A percentile compares a stretch with the other conserved stretches of the same genome.
phyloP scores from a whole-genome alignment of 2,329 filamentous ascomycete genomes.

The Penicillium sp. region DNA sequence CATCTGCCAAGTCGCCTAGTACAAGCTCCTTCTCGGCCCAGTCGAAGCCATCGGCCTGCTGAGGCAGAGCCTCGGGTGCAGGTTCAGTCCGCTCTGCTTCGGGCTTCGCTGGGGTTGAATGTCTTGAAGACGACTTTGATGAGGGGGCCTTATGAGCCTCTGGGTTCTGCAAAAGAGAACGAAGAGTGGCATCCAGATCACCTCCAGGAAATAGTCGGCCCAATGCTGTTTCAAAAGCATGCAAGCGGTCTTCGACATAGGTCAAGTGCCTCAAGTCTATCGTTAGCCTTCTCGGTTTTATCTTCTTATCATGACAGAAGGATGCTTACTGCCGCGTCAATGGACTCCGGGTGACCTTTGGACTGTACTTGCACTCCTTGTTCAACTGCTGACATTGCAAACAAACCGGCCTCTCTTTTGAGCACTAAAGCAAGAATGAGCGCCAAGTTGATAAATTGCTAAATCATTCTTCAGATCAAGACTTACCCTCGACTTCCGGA shows the following conservation, averaged over 20 bases:
- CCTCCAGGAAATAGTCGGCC: slow-evolving; percentile 48
- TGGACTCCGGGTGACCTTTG: slow-evolving; percentile 49
- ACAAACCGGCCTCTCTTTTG: slow-evolving; percentile 50
- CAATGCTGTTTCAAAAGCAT: slow-evolving; percentile 47
- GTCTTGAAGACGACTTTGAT: slow-evolving; percentile 46
- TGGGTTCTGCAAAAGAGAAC: slow-evolving; percentile 46
- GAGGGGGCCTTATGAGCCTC: slow-evolving; percentile 42
- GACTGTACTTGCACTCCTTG: slow-evolving; percentile 51
- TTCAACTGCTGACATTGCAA: slow-evolving; percentile 48
- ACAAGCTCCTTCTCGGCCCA: slow-evolving; percentile 49
- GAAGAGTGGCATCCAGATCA: slow-evolving; percentile 48
- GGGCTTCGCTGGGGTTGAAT: slow-evolving; percentile 44
- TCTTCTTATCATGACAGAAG: slow-evolving; percentile 12
- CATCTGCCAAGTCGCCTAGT: slow-evolving; percentile 47
- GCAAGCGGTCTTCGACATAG: slow-evolving; percentile 49
- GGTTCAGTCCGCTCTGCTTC: slow-evolving; percentile 44
- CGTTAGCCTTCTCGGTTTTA: slow-evolving; percentile 23
- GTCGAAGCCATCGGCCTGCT: slow-evolving; percentile 48
- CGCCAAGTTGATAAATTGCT: background rate
- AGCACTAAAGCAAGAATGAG: slow-evolving; percentile 40
- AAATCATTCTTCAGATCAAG: background rate
- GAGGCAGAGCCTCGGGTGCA: slow-evolving; percentile 52
- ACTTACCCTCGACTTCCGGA: slow-evolving; percentile 48
- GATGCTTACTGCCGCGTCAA: slow-evolving; percentile 49
- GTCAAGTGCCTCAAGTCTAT: slow-evolving; percentile 42